Conservation (phyloP, 371 early-diverging fungal genomes). For the Coemansia sp. region DNA sequence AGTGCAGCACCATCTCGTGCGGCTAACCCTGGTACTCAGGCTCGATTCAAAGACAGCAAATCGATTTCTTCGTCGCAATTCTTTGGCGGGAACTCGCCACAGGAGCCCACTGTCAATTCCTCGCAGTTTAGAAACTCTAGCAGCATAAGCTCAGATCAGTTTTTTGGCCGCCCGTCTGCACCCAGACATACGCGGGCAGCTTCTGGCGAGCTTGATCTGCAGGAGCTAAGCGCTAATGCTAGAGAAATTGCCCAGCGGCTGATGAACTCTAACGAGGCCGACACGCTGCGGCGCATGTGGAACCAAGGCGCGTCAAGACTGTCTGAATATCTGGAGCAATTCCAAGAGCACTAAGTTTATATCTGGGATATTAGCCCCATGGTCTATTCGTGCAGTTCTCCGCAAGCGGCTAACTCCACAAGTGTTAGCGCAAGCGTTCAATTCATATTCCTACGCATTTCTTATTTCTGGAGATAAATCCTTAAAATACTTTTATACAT, state of each 20-base stretch:
- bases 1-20: slow-evolving; percentile 1
- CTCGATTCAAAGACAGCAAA: slow-evolving; percentile 18
- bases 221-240: slow-evolving; percentile 51
- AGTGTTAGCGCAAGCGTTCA: neutral
- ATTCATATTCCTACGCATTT: no score
- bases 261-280: slow-evolving; percentile 50
- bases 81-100: slow-evolving; percentile 15
- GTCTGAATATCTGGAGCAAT: slow-evolving; percentile 50
- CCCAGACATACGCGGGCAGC: slow-evolving; percentile 35
- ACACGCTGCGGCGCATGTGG: slow-evolving; percentile 51
- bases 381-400: neutral
- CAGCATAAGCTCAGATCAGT: slow-evolving; percentile 68
- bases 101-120: slow-evolving; percentile 12
- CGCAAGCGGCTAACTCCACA: neutral
- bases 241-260: slow-evolving; percentile 47
- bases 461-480: no score
- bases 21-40: neutral
- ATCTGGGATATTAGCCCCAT: neutral
- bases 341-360: slow-evolving; percentile 36
- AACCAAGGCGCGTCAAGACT: slow-evolving; percentile 46
- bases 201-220: slow-evolving; percentile 47
- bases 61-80: slow-evolving; percentile 17
- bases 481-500: no score
- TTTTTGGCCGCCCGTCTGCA: slow-evolving; percentile 80
- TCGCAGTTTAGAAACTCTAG: slow-evolving; percentile 7